Evolutionary conservation across 768 basidiomycete species (phyloP), one percentile per base, ranked within the genome.

Genomic region (Boletus huronensis): DNA sequence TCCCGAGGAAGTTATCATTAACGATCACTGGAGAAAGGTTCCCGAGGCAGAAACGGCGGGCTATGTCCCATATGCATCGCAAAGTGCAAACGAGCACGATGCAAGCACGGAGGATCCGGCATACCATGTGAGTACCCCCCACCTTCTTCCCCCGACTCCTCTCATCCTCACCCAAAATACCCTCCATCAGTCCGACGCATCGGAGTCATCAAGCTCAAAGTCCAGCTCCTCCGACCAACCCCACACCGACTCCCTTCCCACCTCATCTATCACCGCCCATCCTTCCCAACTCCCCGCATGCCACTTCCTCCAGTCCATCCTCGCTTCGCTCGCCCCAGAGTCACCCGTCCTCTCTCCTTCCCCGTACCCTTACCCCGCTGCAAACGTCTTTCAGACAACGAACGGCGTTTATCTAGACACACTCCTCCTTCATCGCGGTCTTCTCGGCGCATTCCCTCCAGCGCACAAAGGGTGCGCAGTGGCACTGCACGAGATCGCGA

Each of bases 401-500:
- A 78, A 80, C 72, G 88, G 87, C 62, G 87, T 81, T 54, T 91
- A 89, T 64, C 80, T 91, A 70, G 88, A 91, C 64, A 77, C 80
- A 48, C 84, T 91, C 62, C 87, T 89, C 71, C 82, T 83, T 0
- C 88, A 91, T 72, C 87, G 88, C 65, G 82, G 85, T 66, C 80
- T 86, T 35, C 75, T 85, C 57, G 74, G 71, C 58, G 79, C 84
- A 10, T 84, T 75, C 64, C 88, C 88, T 19, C 72, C 75, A 51
- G 83, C 75, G 11, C 88, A 90, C 73, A 69, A 57, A 54, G 79
- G 81, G 31, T 90, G 88, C 73, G 82, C 84, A 47, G 73, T 76
- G 48, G 83, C 74, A 16, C 82, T 87, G 68, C 81, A 73, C 71
- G 85, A 84, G 68, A 74, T 91, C 57, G 88, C 88, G 11, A 76